Conservation (phyloP, 371 early-diverging fungal species). For the Mucor irregularis region DNA sequence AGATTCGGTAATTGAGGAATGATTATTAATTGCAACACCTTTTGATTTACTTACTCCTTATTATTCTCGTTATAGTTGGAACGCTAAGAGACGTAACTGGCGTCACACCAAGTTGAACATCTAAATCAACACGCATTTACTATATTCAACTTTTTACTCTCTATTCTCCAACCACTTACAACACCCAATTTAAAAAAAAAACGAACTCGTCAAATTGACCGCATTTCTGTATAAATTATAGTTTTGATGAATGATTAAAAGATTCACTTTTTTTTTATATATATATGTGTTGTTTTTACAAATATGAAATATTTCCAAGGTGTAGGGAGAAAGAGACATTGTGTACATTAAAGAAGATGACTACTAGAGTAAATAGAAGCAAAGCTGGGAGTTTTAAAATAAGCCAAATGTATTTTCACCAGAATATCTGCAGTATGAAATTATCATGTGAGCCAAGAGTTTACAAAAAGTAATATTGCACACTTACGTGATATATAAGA, state of each 20-base stretch:
- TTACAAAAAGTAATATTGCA: not conserved
- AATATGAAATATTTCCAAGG: no score
- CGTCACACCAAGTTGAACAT: conserved; percentile 97
- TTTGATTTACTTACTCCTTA: not conserved
- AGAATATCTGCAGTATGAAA: conserved; percentile 47
- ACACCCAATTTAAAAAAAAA: no score
- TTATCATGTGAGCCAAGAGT: conserved; percentile 8
- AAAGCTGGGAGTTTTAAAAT: conserved; percentile 8
- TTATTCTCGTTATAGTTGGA: conserved; percentile 67
- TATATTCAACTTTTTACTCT: not conserved
- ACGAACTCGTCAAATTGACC: no score
- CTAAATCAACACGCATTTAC: conserved; percentile 48
- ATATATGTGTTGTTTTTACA: no score
- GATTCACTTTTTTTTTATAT: no score
- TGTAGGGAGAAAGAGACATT: no score
- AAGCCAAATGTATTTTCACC: conserved; percentile 83
- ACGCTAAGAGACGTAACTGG: conserved; percentile 99
- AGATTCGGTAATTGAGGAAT: conserved; percentile 67
- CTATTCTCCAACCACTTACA: no score
- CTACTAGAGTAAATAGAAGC: no score
- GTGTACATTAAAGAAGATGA: no score
- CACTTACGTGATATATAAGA: conserved; percentile 82
- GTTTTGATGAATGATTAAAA: no score
- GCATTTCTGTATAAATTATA: no score
- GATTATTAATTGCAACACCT: not conserved